phyloP scores from a whole-genome alignment of 345 rosid species.

The Populus davidiana region DNA sequence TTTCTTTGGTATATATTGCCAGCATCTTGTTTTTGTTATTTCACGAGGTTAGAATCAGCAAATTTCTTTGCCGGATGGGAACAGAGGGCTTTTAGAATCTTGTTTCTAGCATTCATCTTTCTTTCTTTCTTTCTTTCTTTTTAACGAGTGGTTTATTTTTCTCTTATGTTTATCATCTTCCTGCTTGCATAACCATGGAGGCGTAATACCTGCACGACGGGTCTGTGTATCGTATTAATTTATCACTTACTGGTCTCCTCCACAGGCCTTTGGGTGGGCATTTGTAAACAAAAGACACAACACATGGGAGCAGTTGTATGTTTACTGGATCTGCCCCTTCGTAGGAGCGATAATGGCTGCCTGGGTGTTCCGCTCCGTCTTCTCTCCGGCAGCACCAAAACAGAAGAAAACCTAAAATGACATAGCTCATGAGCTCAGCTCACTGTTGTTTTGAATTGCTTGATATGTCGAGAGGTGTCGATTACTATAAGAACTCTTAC shows the following conservation, averaged over 20 bases:
- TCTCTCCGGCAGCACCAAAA: constrained; percentile 46
- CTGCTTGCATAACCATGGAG: not conserved
- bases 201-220: not conserved
- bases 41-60: too few relatives aligned
- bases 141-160: too few relatives aligned
- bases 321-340: constrained; percentile 88
- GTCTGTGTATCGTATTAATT: not conserved
- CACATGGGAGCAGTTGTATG: constrained; percentile 91
- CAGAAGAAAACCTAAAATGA: constrained; percentile 51
- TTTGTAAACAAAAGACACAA: constrained; percentile 70
- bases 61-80: too few relatives aligned
- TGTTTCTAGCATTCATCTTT: too few relatives aligned
- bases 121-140: too few relatives aligned
- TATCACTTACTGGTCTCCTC: not conserved
- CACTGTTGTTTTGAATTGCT: not conserved
- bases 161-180: not conserved
- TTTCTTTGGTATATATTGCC: too few relatives aligned
- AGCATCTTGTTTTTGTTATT: too few relatives aligned
- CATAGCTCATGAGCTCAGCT: not conserved
- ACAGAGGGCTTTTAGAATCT: too few relatives aligned
- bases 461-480: constrained; percentile 1
- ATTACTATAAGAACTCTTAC: constrained; percentile 11
- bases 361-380: constrained; percentile 60
- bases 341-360: constrained; percentile 78
- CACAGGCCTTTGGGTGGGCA: constrained; percentile 96